phyloP scores from a whole-genome alignment of 2,329 filamentous ascomycete species.

The Aspergillus aculeatinus region DNA sequence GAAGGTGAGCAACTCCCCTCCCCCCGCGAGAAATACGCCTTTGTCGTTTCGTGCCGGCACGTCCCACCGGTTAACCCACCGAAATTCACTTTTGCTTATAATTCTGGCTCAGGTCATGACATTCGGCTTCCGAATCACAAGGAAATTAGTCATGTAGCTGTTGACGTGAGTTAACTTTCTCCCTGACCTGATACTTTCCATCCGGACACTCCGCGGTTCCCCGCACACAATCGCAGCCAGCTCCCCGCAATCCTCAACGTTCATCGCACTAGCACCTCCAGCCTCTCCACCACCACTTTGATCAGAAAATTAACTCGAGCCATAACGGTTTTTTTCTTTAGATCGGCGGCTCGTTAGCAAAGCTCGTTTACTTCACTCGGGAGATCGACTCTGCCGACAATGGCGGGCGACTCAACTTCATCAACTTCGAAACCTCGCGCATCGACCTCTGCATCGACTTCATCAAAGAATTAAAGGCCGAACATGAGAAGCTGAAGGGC shows the following conservation, averaged over 20 bases:
- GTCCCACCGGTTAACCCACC: background rate
- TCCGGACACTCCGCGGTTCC: conserved; percentile 25
- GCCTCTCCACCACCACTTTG: background rate
- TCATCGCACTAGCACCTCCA: conserved; percentile 8
- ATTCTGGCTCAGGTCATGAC: conserved; percentile 59
- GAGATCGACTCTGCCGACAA: conserved; percentile 76
- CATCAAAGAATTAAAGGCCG: conserved; percentile 79
- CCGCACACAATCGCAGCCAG: conserved; percentile 25
- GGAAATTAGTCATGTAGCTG: conserved; percentile 91
- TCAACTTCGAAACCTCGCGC: conserved; percentile 92
- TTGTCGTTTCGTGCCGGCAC: background rate
- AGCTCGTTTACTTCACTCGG: conserved; percentile 95
- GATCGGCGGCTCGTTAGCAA: conserved; percentile 94
- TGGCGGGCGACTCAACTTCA: conserved; percentile 88
- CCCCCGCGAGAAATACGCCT: background rate
- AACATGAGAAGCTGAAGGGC: conserved; percentile 75
- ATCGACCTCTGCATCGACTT: conserved; percentile 94
- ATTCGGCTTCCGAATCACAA: conserved; percentile 97
- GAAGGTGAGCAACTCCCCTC: conserved; percentile 50
- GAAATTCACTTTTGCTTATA: background rate
- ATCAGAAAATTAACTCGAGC: conserved; percentile 10
- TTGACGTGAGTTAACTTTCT: conserved; percentile 68
- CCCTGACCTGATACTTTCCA: conserved; percentile 6
- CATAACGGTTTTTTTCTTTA: conserved; percentile 38
- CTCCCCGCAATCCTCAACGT: conserved; percentile 31